These are phyloP conservation scores for Raffaelea arxii DNA, from an alignment of 2,329 filamentous ascomycete genomes.

Conservation along the genomic window DNA sequence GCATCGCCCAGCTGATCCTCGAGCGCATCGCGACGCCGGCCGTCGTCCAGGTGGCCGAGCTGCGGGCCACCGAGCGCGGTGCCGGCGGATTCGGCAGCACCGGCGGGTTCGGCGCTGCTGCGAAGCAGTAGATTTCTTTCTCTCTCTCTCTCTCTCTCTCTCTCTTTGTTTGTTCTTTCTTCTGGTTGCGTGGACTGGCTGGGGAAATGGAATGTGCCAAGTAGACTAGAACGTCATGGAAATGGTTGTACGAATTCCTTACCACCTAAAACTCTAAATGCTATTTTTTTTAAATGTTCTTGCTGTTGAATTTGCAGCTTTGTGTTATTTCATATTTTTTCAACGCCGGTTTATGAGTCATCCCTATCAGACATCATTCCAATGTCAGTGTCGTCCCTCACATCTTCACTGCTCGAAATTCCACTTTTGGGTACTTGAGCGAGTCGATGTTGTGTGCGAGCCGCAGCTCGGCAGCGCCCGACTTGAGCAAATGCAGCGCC, in stretches of 20 bases:
- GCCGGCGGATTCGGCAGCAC: constrained; percentile 90
- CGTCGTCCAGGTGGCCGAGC: constrained; percentile 75
- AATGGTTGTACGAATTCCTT: too few species aligned
- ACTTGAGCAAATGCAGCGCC: constrained; percentile 57
- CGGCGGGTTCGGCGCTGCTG: constrained; percentile 30
- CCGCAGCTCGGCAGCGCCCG: constrained; percentile 80
- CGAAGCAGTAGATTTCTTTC: too few species aligned
- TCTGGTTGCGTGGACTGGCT: too few species aligned
- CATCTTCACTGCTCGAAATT: constrained; percentile 49
- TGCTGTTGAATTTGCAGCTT: too few species aligned
- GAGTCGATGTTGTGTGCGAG: constrained; percentile 66
- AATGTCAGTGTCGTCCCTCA: constrained; percentile 21
- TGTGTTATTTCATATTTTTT: too few species aligned
- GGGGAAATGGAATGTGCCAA: too few species aligned
- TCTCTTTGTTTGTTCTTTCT: not conserved
- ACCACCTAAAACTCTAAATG: too few species aligned
- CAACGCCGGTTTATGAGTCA: too few species aligned
- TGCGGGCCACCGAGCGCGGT: constrained; percentile 84
- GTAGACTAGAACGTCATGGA: too few species aligned
- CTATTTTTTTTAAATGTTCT: too few species aligned
- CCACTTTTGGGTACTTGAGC: constrained; percentile 54
- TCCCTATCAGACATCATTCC: too few species aligned
- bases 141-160: not conserved
- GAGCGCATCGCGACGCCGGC: constrained; percentile 93
- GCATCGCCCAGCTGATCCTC: constrained; percentile 85